A percentile compares a stretch with the other conserved stretches of the same genome.
phyloP scores from a whole-genome alignment of 1,284 basidiomycete species.

The Entoloma clypeatum region DNA sequence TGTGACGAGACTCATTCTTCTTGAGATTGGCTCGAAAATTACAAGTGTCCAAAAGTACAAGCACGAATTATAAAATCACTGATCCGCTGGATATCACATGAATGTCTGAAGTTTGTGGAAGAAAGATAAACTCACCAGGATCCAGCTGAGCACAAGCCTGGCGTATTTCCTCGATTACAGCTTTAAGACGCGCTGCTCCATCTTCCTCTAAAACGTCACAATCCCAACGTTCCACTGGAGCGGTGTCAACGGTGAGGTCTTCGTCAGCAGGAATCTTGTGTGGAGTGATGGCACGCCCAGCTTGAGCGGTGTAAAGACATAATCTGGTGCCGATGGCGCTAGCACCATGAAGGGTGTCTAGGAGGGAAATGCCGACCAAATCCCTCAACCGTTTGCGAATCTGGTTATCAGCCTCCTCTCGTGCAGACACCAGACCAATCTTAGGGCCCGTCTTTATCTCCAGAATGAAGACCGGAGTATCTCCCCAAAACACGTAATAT shows the following conservation, averaged over 20 bases:
- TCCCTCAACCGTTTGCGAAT: conserved; percentile 11
- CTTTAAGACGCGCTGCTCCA: conserved; percentile 3
- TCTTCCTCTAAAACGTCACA: conserved; percentile 5
- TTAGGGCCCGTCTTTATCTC: conserved; percentile 5
- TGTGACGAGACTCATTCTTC: too few relatives aligned
- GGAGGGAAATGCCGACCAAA: conserved; percentile 6
- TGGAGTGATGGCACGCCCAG: background rate
- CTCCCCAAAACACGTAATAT: conserved; percentile 11
- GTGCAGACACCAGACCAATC: conserved; percentile 9
- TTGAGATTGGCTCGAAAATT: too few relatives aligned
- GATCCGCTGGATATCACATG: too few relatives aligned
- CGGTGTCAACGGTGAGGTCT: background rate
- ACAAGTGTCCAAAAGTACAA: too few relatives aligned
- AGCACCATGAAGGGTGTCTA: conserved; percentile 9
- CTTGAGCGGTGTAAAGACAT: conserved; percentile 9
- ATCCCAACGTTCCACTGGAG: conserved; percentile 4
- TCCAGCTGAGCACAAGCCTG: conserved; percentile 2
- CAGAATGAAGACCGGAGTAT: conserved; percentile 12
- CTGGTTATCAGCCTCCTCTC: conserved; percentile 7
- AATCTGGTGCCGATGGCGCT: conserved; percentile 13
- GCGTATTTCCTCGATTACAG: conserved; percentile 1
- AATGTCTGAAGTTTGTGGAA: too few relatives aligned
- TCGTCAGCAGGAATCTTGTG: background rate
- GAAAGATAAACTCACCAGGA: too few relatives aligned
- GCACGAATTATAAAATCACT: too few relatives aligned